Evolutionary conservation across 768 basidiomycete species (phyloP).

Genomic region (Exidia glandulosa): DNA sequence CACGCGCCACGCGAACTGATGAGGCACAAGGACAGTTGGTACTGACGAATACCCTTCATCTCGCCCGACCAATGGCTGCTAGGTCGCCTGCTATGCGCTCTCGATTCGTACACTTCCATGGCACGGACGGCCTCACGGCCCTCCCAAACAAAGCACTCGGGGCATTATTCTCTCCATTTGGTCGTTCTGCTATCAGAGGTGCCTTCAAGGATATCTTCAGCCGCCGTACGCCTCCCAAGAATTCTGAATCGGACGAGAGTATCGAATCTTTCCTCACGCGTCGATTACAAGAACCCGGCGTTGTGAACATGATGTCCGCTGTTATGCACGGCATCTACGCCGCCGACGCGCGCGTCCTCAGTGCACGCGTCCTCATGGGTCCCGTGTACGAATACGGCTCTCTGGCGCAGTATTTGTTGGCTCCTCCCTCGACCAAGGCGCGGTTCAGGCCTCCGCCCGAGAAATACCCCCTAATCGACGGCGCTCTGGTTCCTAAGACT

Average conservation of each 20-base stretch:
- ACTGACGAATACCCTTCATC: slow-evolving; percentile 8
- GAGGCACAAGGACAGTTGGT: not conserved
- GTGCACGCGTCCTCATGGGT: slow-evolving; percentile 72
- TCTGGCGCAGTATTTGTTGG: slow-evolving; percentile 5
- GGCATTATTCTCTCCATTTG: slow-evolving; percentile 1
- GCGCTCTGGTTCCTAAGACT: too few relatives aligned
- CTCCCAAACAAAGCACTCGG: too few relatives aligned
- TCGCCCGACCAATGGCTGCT: not conserved
- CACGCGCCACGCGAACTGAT: not conserved
- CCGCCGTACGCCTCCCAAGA: slow-evolving; percentile 25
- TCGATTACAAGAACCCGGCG: slow-evolving; percentile 62
- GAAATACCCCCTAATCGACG: too few relatives aligned
- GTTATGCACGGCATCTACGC: slow-evolving; percentile 92
- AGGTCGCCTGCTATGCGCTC: too few relatives aligned
- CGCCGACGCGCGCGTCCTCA: slow-evolving; percentile 64
- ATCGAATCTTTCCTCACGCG: slow-evolving; percentile 68
- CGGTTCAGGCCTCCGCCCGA: too few relatives aligned
- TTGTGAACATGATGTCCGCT: slow-evolving; percentile 64
- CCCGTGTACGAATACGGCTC: slow-evolving; percentile 23
- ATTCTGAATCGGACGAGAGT: slow-evolving; percentile 51
- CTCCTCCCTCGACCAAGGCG: too few relatives aligned
- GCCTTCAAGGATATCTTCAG: slow-evolving; percentile 66
- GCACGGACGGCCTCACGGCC: too few relatives aligned
- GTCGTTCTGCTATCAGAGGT: slow-evolving; percentile 1
- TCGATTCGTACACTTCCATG: too few relatives aligned